Conservation (phyloP, 192 early-diverging fungal genomes). For the Backusella macrospora region DNA sequence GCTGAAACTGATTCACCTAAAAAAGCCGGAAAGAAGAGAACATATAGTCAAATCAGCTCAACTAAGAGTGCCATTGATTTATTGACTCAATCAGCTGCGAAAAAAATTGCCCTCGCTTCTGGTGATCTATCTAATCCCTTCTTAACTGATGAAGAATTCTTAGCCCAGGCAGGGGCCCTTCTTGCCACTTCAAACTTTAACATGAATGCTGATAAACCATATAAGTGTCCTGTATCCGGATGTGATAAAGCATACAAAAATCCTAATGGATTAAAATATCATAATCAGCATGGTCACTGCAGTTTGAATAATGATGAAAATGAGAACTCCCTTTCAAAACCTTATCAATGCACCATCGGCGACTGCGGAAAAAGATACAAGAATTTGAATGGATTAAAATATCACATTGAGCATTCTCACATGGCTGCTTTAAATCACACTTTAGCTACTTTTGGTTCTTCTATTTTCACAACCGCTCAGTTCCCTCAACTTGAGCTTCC, state of each 20-base stretch:
- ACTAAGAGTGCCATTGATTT: conserved; percentile 21
- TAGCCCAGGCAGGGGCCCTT: conserved; percentile 43
- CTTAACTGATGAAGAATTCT: conserved; percentile 43
- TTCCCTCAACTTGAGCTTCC: background rate
- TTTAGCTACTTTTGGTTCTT: conserved; percentile 36
- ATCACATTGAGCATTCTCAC: conserved; percentile 93
- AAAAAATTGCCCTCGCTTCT: conserved; percentile 23
- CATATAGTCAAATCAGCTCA: conserved; percentile 10
- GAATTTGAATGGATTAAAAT: conserved; percentile 95
- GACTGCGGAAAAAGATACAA: conserved; percentile 95
- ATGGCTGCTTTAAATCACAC: conserved; percentile 45
- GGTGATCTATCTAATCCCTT: conserved; percentile 17
- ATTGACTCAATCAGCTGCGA: conserved; percentile 27
- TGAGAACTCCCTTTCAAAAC: conserved; percentile 65
- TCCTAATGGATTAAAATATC: conserved; percentile 98
- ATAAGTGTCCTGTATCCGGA: conserved; percentile 82
- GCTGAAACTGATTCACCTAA: conserved; percentile 18
- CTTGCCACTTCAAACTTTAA: conserved; percentile 30
- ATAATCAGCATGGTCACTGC: conserved; percentile 94
- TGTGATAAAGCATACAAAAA: conserved; percentile 99
- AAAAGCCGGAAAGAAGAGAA: conserved; percentile 29
- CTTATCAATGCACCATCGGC: conserved; percentile 76
- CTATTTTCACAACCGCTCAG: conserved; percentile 24
- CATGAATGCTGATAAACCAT: conserved; percentile 72
- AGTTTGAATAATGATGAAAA: conserved; percentile 46